phyloP scores from a whole-genome alignment of 768 basidiomycete species.

The Tylopilus intermedius region DNA sequence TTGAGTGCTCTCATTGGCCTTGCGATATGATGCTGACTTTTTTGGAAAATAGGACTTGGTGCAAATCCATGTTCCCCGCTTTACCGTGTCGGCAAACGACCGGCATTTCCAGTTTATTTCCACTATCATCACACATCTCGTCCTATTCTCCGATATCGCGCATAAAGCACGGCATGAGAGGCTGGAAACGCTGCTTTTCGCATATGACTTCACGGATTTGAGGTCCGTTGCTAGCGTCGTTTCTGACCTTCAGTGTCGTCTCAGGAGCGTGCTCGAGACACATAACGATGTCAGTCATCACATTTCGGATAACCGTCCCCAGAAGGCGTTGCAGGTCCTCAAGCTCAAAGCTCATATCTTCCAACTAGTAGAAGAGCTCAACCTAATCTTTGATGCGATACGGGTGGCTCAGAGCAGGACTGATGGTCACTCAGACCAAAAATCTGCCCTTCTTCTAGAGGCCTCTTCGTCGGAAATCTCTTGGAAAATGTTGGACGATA shows the following conservation, averaged over 20 bases:
- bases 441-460: slow-evolving; percentile 75
- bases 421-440: slow-evolving; percentile 61
- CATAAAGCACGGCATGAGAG: slow-evolving; percentile 74
- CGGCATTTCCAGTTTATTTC: slow-evolving; percentile 82
- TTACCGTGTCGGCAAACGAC: slow-evolving; percentile 81
- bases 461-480: slow-evolving; percentile 83
- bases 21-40: slow-evolving; percentile 8
- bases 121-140: slow-evolving; percentile 77
- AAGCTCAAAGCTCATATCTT: slow-evolving; percentile 70
- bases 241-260: slow-evolving; percentile 63
- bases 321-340: slow-evolving; percentile 51
- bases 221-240: slow-evolving; percentile 66
- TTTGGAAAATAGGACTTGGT: slow-evolving; percentile 61
- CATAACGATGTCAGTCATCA: slow-evolving; percentile 37
- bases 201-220: slow-evolving; percentile 83
- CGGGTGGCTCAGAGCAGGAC: slow-evolving; percentile 75
- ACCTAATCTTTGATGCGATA: slow-evolving; percentile 81
- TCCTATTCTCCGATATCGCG: slow-evolving; percentile 86
- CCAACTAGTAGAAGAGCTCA: slow-evolving; percentile 71
- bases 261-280: slow-evolving; percentile 61
- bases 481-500: slow-evolving; percentile 84
- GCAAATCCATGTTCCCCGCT: slow-evolving; percentile 74
- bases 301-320: slow-evolving; percentile 29
- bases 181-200: slow-evolving; percentile 77
- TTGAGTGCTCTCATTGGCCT: slow-evolving; percentile 29